A percentile compares a stretch with the other conserved stretches of the same genome.
These are phyloP conservation scores for Cucurbita argyrosperma DNA, from an alignment of 306 rosid species.

Conservation along the genomic window DNA sequence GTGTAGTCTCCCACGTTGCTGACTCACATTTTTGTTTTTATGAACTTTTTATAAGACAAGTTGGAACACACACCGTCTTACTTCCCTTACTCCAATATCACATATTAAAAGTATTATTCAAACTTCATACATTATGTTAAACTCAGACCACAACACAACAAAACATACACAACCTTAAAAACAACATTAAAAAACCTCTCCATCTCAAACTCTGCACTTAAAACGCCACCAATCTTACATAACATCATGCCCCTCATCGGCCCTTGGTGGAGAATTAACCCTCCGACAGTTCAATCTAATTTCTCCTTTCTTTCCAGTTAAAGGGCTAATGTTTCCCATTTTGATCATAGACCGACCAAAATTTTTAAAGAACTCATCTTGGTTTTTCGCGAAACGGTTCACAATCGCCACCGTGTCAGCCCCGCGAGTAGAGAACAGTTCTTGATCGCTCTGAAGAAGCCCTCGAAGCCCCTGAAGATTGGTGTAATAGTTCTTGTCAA, in stretches of 20 bases:
- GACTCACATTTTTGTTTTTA: no score
- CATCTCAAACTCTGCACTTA: no score
- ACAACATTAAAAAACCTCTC: no score
- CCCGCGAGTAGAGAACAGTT: conserved; percentile 23
- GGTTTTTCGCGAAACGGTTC: conserved; percentile 19
- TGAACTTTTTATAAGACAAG: no score
- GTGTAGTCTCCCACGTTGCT: no score
- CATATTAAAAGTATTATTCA: no score
- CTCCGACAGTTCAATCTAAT: conserved; percentile 23
- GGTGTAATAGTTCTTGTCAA: conserved; percentile 28
- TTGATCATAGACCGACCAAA: conserved; percentile 29
- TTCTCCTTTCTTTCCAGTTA: conserved; percentile 25
- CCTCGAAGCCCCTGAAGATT: conserved; percentile 23
- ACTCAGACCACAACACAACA: no score
- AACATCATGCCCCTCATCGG: neutral
- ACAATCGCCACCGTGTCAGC: conserved; percentile 20
- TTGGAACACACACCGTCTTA: no score
- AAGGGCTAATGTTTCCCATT: conserved; percentile 23
- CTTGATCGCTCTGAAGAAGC: conserved; percentile 30
- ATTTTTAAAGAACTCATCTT: conserved; percentile 19
- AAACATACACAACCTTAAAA: no score
- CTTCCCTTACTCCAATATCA: no score
- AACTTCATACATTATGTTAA: no score
- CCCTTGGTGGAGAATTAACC: conserved; percentile 8
- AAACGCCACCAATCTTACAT: neutral